Conservation (phyloP, 306 rosid species). For the Pueraria montana region DNA sequence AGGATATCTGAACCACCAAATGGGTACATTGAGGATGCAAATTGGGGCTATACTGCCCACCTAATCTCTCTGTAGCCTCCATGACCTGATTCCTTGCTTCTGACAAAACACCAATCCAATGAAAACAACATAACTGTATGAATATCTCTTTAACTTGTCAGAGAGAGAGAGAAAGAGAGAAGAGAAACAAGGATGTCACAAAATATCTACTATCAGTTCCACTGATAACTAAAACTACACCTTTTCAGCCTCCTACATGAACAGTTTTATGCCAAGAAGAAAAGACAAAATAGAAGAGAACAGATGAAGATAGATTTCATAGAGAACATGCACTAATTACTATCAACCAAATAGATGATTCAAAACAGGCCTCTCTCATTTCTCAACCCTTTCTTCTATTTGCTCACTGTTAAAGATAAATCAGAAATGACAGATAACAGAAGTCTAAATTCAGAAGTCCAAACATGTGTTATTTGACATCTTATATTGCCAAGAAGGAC, state of each 20-base stretch:
- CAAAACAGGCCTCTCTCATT: slow-evolving; percentile 15
- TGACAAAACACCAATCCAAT: slow-evolving; percentile 61
- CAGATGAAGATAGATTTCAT: slow-evolving; percentile 4
- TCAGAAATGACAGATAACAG: neutral
- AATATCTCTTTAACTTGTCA: slow-evolving; percentile 14
- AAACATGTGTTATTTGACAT: slow-evolving; percentile 10
- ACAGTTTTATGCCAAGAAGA: slow-evolving; percentile 30
- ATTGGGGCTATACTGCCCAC: slow-evolving; percentile 93
- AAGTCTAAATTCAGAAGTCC: slow-evolving; percentile 29
- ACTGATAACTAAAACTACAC: neutral
- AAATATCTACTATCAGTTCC: slow-evolving; percentile 5
- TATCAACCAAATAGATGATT: slow-evolving; percentile 31
- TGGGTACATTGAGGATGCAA: slow-evolving; percentile 97
- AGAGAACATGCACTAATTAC: neutral
- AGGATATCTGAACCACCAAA: slow-evolving; percentile 99
- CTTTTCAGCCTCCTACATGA: slow-evolving; percentile 23
- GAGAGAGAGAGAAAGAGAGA: slow-evolving; percentile 5
- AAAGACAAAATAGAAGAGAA: slow-evolving; percentile 19
- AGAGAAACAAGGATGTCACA: neutral
- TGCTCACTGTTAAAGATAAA: slow-evolving; percentile 16
- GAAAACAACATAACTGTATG: slow-evolving; percentile 13
- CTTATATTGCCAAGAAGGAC: slow-evolving; percentile 20
- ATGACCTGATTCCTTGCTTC: slow-evolving; percentile 98
- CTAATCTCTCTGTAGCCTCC: slow-evolving; percentile 93
- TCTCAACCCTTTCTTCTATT: slow-evolving; percentile 1